These are phyloP conservation scores for Suillus placidus DNA, from an alignment of 768 basidiomycete genomes.

Conservation along the genomic window DNA sequence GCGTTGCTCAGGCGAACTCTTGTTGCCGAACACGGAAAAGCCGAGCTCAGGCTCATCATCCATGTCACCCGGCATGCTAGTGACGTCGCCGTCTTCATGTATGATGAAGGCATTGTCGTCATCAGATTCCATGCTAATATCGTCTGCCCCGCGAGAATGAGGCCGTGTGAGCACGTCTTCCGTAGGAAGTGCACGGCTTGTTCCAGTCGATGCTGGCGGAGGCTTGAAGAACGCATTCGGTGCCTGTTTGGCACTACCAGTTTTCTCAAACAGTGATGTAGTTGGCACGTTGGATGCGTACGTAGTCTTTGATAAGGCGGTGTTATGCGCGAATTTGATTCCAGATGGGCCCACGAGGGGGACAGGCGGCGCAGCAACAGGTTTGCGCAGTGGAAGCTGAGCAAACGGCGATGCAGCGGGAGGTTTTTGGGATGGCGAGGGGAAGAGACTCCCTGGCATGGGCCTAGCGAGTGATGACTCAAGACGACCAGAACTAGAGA, in stretches of 20 bases:
- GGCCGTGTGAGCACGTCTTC: conserved; percentile 14
- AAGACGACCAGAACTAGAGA: conserved; percentile 10
- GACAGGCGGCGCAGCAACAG: conserved; percentile 3
- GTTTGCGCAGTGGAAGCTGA: conserved; percentile 10
- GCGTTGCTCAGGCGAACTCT: conserved; percentile 19
- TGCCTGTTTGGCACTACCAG: conserved; percentile 51
- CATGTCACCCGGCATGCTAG: conserved; percentile 2
- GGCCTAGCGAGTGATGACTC: background rate
- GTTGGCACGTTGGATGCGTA: conserved; percentile 2
- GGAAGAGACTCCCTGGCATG: conserved; percentile 12
- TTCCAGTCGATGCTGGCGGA: conserved; percentile 29
- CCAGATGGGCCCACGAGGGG: conserved; percentile 20
- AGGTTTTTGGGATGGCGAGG: conserved; percentile 1
- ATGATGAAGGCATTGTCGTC: conserved; percentile 10
- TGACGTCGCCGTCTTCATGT: conserved; percentile 10
- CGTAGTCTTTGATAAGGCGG: conserved; percentile 8
- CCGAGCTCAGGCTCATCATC: conserved; percentile 23
- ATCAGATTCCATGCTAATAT: conserved; percentile 21
- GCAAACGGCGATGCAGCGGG: background rate
- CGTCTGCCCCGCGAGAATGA: conserved; percentile 10
- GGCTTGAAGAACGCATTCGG: conserved; percentile 73
- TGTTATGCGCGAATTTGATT: conserved; percentile 9
- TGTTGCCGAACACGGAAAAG: conserved; percentile 33
- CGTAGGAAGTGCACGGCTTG: conserved; percentile 19
- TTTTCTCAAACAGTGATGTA: conserved; percentile 44